Base-by-base conservation (phyloP, 108 stramenopile genomes). In the Cyclotella cryptica region DNA sequence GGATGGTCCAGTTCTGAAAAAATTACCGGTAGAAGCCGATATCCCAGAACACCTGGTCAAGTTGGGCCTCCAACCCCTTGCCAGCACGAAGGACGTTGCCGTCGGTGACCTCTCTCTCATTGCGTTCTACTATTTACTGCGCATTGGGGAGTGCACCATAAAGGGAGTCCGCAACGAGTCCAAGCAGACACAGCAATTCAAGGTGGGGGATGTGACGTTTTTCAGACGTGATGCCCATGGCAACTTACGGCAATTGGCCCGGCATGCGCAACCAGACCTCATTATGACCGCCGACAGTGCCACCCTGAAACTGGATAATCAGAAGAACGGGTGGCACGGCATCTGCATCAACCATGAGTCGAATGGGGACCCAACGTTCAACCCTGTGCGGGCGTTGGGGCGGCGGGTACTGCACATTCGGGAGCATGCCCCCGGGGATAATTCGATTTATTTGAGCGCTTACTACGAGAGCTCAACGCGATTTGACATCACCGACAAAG, bases 281-380 rank as follows among this genome's bases (percentile, higher is more conserved):
- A 51, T 67, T 40, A 14, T 67, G 47, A 29, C 47, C 2, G n/a
- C n/a, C n/a, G n/a, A n/a, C n/a, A n/a, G n/a, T n/a, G n/a, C n/a
- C n/a, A n/a, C n/a, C n/a, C n/a, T n/a, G n/a, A n/a, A n/a, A n/a
- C n/a, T n/a, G n/a, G 47, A 67, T 11, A 67, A 67, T 28, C 66
- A 67, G 19, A 67, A 67, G n/a, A 67, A 47, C 51, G 66, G 66
- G 47, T 67, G 66, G 66, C 47, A 67, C 69, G 57, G n/a, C n/a
- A n/a, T n/a, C n/a, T n/a, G n/a, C n/a, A n/a, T n/a, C n/a, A n/a
- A n/a, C n/a, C n/a, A n/a, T 19, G 21, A 70, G 52, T 40, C 52
- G 6, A 70, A 54, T 22, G 69, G 52, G 7, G 54, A 70, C 6
- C 39, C 6, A 6, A 1, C 24, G 2, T 45, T 22, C 22, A 15